Evolutionary conservation across 441 rosid species (phyloP).

Genomic region (Pelargonium hybrid): DNA sequence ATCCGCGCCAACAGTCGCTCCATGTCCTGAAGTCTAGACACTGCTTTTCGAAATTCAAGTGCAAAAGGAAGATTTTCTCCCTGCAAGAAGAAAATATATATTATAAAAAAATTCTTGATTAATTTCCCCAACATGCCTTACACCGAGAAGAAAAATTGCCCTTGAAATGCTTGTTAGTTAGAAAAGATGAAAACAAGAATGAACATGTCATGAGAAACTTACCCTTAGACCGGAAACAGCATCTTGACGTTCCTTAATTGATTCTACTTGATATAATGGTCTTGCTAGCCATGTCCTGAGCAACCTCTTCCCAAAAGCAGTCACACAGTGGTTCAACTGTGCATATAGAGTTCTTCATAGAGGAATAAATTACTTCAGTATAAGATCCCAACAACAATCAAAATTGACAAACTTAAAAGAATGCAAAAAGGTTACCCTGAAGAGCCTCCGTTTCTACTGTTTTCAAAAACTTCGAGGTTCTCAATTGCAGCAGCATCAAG

Average conservation of each 20-base stretch:
- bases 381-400: conserved; percentile 14
- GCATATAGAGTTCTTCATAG: conserved; percentile 75
- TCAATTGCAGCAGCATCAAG: conserved; percentile 97
- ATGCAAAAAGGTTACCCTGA: conserved; percentile 49
- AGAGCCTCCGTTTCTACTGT: conserved; percentile 69
- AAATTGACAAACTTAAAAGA: conserved; percentile 7
- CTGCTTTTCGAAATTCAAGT: conserved; percentile 64
- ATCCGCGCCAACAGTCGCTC: conserved; percentile 86
- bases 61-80: conserved; percentile 56
- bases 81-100: conserved; percentile 30
- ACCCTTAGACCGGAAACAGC: conserved; percentile 78
- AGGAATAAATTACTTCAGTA: conserved; percentile 18
- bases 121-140: no score
- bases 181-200: no score
- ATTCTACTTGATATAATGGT: conserved; percentile 55
- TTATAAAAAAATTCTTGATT: neutral
- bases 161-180: no score
- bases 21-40: conserved; percentile 87
- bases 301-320: conserved; percentile 84
- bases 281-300: conserved; percentile 92
- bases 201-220: conserved; percentile 20
- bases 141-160: no score
- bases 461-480: conserved; percentile 97
- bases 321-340: conserved; percentile 84
- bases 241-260: conserved; percentile 89